Evolutionary conservation across 768 basidiomycete species (phyloP).

Genomic region (Agaricus sinodeliciosus): DNA sequence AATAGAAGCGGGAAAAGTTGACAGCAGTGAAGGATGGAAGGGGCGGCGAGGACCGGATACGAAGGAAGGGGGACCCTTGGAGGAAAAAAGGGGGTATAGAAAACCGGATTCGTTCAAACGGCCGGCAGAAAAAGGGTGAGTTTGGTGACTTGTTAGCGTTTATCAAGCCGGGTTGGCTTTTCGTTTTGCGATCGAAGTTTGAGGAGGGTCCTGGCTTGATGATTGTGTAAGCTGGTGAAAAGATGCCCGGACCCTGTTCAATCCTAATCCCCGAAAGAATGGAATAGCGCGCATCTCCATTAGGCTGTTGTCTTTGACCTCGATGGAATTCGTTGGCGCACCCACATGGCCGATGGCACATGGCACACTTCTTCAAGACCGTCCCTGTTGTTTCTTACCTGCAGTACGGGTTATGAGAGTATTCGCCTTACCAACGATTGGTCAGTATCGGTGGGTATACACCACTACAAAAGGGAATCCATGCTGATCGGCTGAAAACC

Average conservation of each 20-base stretch:
- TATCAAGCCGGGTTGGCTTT: constrained; percentile 1
- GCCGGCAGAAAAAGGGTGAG: background rate
- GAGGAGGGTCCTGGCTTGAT: background rate
- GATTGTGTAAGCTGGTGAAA: constrained; percentile 1
- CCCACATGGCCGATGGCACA: background rate
- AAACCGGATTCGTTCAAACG: background rate
- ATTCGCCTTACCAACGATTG: background rate
- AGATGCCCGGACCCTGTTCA: constrained; percentile 2
- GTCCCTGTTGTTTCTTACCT: background rate
- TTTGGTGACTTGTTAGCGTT: background rate
- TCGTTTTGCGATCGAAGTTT: constrained; percentile 4
- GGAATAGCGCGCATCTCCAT: constrained; percentile 3
- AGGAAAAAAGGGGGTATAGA: background rate
- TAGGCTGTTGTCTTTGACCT: background rate
- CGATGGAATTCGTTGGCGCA: background rate
- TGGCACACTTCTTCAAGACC: background rate
- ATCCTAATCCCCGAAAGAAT: constrained; percentile 4
- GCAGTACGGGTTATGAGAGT: background rate
- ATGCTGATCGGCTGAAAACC: background rate
- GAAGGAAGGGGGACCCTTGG: background rate
- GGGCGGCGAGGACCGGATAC: background rate
- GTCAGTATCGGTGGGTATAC: background rate
- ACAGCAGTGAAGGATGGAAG: background rate
- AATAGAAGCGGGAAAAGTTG: background rate
- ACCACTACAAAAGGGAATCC: background rate